Evolutionary conservation across 1,139 yeast species (phyloP).

Genomic region (Yamadazyma dendronema): DNA sequence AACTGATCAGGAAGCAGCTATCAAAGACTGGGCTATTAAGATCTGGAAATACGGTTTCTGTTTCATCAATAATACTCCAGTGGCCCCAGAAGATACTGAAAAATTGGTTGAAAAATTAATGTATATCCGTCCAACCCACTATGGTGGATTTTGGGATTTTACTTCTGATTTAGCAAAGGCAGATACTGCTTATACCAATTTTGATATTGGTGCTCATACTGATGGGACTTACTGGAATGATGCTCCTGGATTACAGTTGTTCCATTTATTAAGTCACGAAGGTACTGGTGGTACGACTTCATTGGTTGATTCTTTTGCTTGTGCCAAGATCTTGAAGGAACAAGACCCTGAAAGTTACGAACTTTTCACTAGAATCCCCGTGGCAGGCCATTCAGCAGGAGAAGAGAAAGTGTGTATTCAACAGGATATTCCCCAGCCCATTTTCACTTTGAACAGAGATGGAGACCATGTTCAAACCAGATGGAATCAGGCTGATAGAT

Average conservation of each 20-base stretch:
- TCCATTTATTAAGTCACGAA: slow-evolving; percentile 64
- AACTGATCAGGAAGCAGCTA: slow-evolving; percentile 35
- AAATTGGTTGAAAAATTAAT: slow-evolving; percentile 58
- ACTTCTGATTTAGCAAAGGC: slow-evolving; percentile 69
- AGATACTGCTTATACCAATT: slow-evolving; percentile 74
- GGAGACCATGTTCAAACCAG: slow-evolving; percentile 65
- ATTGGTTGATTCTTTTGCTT: slow-evolving; percentile 65
- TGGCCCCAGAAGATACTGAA: slow-evolving; percentile 60
- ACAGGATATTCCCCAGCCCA: slow-evolving; percentile 60
- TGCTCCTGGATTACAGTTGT: slow-evolving; percentile 72
- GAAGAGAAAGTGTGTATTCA: slow-evolving; percentile 67
- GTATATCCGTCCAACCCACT: slow-evolving; percentile 70
- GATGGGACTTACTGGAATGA: slow-evolving; percentile 82
- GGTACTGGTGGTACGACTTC: slow-evolving; percentile 77
- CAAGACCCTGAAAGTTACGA: slow-evolving; percentile 56
- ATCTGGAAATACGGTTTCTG: slow-evolving; percentile 64
- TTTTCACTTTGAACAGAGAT: slow-evolving; percentile 53
- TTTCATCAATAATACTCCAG: slow-evolving; percentile 63
- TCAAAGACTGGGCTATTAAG: slow-evolving; percentile 59
- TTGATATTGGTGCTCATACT: slow-evolving; percentile 67
- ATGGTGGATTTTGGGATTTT: slow-evolving; percentile 82
- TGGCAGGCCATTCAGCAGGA: slow-evolving; percentile 80
- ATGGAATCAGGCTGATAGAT: slow-evolving; percentile 76
- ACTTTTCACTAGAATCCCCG: slow-evolving; percentile 48
- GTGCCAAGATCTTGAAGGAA: slow-evolving; percentile 51